phyloP scores from a whole-genome alignment of 345 rosid species.

The Eucalyptus brandiana region DNA sequence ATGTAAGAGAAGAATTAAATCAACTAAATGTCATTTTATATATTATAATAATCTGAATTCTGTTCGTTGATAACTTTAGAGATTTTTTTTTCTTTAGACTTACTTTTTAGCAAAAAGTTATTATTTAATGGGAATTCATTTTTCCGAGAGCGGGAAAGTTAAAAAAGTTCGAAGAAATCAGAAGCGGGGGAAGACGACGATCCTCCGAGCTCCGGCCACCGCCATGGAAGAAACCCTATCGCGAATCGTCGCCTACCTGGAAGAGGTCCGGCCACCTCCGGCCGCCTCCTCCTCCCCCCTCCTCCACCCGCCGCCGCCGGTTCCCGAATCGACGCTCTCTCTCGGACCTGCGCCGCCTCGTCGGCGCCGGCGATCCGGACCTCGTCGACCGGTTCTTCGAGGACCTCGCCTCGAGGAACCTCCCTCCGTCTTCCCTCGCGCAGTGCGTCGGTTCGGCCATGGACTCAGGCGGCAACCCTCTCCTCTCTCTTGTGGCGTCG shows the following conservation, averaged over 20 bases:
- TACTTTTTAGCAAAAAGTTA: no score
- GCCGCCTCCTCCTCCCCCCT: neutral
- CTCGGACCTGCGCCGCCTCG: constrained; percentile 37
- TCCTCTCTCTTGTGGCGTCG: constrained; percentile 43
- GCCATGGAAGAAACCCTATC: constrained; percentile 5
- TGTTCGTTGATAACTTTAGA: no score
- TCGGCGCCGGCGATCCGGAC: constrained; percentile 24
- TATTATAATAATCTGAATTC: no score
- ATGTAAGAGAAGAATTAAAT: neutral
- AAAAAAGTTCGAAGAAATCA: neutral
- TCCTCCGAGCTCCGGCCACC: neutral
- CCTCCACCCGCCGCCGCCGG: neutral
- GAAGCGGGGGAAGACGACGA: neutral
- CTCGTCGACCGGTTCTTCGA: constrained; percentile 31
- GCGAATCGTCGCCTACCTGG: constrained; percentile 11
- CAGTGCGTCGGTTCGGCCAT: constrained; percentile 43
- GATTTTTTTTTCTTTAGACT: no score
- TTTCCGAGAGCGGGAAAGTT: neutral
- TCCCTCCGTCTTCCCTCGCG: constrained; percentile 34
- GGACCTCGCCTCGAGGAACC: constrained; percentile 24
- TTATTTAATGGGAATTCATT: no score
- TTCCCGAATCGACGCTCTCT: constrained; percentile 13
- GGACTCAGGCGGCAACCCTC: constrained; percentile 24
- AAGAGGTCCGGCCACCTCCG: constrained; percentile 1
- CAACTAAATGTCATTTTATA: no score